Base-by-base conservation (phyloP, 768 basidiomycete species). In the Sporobolomyces pararoseus region DNA sequence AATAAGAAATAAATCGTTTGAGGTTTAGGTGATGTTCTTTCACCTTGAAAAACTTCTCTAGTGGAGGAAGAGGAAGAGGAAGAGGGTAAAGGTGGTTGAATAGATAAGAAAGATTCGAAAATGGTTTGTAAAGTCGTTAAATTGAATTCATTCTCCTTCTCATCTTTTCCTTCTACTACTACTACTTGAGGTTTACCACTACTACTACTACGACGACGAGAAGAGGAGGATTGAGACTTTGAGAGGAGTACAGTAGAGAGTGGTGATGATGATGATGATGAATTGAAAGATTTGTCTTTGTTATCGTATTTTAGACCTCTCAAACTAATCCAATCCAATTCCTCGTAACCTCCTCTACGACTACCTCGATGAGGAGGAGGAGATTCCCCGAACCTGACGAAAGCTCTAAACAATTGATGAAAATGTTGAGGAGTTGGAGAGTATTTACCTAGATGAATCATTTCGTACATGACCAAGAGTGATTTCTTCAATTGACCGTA, bases 371-470 rank as follows among this genome's bases (percentile, higher is more conserved):
- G 46, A 14, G 13, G 23, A 14, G 10, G 46, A 14, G 13, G 46
- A 14, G 39, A 23, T 34, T 19, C 21, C 31, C 84, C 88, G 73
- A 89, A 86, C 16, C 84, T 84, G 10, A 82, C 81, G 77, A 90
- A 92, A 1, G 89, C 90, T 23, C 88, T 82, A 76, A 93, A 91
- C 47, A 93, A 77, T 23, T 85, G 85, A 27, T 89, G 85, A 78
- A 87, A 92, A 37, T 85, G 81, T 27, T 83, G 79, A 54, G 85
- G 76, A 2, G 82, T 84, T 4, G 85, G 49, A 25, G 62, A 53
- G 31, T 44, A 32, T 83, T 82, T 34, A n/a, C n/a, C n/a, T n/a
- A n/a, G n/a, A 80, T 79, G 23, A 82, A 88, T 76, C 87, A 91
- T 87, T 70, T 91, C 89, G 50, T 82, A 79, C 75, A 91, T 87